Evolutionary conservation across 495 filamentous ascomycete genomes (phyloP).

Genomic region (Penicillium longicatenatum): DNA sequence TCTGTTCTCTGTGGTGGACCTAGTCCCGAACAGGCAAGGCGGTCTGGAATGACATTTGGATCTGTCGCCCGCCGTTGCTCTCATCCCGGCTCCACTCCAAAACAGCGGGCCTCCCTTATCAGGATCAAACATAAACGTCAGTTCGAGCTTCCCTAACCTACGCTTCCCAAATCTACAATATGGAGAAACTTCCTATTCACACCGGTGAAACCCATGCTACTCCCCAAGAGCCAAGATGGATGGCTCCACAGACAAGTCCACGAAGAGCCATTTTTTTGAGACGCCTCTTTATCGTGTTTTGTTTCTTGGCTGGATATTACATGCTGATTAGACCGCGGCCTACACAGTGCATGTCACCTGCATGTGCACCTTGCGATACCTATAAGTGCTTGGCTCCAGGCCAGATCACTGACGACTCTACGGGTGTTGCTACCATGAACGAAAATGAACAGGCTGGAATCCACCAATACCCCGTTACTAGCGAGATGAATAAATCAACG

Average conservation of each 20-base stretch:
- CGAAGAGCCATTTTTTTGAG: neutral
- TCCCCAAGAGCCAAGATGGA: neutral
- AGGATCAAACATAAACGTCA: constrained; percentile 8
- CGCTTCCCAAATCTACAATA: constrained; percentile 11
- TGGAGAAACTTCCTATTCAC: constrained; percentile 32
- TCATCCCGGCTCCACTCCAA: neutral
- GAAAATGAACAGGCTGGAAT: neutral
- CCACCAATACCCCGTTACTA: neutral
- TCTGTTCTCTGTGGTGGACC: too few relatives aligned
- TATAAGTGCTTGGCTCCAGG: neutral
- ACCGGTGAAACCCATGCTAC: constrained; percentile 15
- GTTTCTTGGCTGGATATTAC: neutral
- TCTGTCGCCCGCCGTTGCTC: neutral
- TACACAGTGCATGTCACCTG: neutral
- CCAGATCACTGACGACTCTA: neutral
- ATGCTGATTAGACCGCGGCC: neutral
- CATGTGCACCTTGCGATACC: neutral
- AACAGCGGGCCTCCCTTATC: neutral
- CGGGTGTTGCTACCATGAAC: neutral
- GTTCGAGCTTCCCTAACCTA: neutral
- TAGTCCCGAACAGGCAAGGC: constrained; percentile 47
- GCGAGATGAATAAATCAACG: constrained; percentile 4
- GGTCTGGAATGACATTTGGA: neutral
- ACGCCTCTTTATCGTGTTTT: constrained; percentile 4
- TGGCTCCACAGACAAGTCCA: neutral